These are phyloP conservation scores for Populus tremula DNA, from an alignment of 345 rosid species.

Conservation along the genomic window DNA sequence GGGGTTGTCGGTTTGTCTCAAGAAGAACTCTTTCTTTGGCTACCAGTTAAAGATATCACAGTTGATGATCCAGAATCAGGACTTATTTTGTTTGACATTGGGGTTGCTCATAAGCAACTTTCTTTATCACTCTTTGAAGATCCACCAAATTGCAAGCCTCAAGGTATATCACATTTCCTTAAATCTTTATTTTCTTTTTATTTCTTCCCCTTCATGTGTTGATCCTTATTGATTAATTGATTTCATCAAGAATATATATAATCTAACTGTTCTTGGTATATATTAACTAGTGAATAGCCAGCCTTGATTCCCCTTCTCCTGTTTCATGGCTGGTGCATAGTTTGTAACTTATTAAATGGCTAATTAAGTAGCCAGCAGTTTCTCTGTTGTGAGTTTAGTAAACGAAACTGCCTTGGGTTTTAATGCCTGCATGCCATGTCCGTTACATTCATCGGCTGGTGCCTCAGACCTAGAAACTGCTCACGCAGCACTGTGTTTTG, in stretches of 20 bases:
- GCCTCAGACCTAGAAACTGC: constrained; percentile 10
- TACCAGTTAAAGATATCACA: constrained; percentile 73
- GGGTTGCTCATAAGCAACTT: constrained; percentile 76
- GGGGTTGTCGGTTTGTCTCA: constrained; percentile 78
- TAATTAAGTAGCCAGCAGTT: neutral
- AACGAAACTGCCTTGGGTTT: neutral
- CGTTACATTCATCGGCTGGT: neutral
- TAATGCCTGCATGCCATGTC: neutral
- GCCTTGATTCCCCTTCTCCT: neutral
- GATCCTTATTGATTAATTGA: neutral
- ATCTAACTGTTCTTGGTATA: neutral
- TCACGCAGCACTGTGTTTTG: constrained; percentile 10
- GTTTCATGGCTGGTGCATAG: neutral
- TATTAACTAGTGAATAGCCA: neutral
- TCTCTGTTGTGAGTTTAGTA: neutral
- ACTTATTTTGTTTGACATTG: constrained; percentile 83
- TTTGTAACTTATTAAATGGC: neutral
- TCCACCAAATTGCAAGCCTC: constrained; percentile 72
- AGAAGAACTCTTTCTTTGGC: constrained; percentile 85
- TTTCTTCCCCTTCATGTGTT: neutral
- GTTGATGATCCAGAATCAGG: constrained; percentile 80
- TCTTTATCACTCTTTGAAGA: constrained; percentile 81
- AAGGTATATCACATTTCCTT: constrained; percentile 30
- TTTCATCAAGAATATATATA: neutral
- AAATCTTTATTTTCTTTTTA: neutral